Evolutionary conservation across 257 asterid species (phyloP), one percentile per base, ranked within the genome.

Genomic region (Scutellaria galericulata): DNA sequence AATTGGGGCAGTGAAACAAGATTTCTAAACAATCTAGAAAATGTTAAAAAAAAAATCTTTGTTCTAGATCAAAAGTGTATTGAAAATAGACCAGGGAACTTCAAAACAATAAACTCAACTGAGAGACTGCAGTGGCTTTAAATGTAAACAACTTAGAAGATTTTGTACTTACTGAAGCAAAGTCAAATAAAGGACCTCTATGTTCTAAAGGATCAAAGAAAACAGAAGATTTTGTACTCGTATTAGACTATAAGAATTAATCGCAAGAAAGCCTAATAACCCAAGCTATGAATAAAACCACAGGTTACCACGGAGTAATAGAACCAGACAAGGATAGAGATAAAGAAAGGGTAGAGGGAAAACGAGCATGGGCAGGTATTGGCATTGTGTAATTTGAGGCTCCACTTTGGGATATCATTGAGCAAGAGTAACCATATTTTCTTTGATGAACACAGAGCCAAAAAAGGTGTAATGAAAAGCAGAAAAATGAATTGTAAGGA

Each of bases 341-440:
- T 31, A 31, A 31, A 18, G 68, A 66, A 66, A 66, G 66, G 22
- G 40, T 5, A 67, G 73, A 37, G 55, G 51, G 7, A 74, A 57
- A 58, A 71, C 22, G 50, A 48, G 63, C 35, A 73, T 6, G 27
- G 50, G 51, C 44, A 64, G 18, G 13, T 40, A 53, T 44, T 45
- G 55, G 24, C 5, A 13, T 12, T 4, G 47, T 54, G n/a, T 37
- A 41, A 39, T 18, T 58, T 37, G 42, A 58, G 39, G 27, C 37
- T 60, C 75, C 24, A 78, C 64, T 74, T 54, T 46, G 14, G 47
- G 72, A 59, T 63, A 35, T 37, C 45, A 58, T 40, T 55, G 12
- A 45, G 71, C 73, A 70, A 70, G 58, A 37, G 12, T 55, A 7
- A 24, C n/a, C 12, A 57, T 41, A 14, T 14, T 44, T n/a, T 6